A percentile compares a stretch with the other conserved stretches of the same genome.
phyloP scores from a whole-genome alignment of 2,329 filamentous ascomycete genomes.

The Colletotrichum theobromicola region DNA sequence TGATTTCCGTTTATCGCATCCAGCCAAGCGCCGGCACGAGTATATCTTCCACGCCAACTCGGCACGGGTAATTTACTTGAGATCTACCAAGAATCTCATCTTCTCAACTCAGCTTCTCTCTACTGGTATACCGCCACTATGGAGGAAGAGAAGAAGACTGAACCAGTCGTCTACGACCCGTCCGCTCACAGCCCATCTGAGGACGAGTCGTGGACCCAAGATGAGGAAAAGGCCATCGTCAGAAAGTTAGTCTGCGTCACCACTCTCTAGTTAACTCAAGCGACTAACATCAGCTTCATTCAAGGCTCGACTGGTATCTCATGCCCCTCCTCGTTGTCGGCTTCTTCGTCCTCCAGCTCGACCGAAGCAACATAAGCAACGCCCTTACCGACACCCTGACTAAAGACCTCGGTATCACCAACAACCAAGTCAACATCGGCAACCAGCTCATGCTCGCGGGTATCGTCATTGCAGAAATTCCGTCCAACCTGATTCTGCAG shows the following conservation, averaged over 20 bases:
- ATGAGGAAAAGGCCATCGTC: background rate
- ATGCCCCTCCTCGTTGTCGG: conserved; percentile 34
- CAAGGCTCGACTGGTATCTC: conserved; percentile 28
- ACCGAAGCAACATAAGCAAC: conserved; percentile 49
- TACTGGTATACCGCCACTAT: fast-evolving
- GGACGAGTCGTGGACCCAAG: background rate
- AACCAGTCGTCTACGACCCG: background rate
- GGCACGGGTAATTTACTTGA: background rate
- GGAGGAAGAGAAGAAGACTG: background rate
- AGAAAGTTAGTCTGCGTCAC: background rate
- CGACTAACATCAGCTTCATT: background rate
- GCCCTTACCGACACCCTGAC: conserved; percentile 57
- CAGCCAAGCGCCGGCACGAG: background rate
- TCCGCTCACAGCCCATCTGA: background rate
- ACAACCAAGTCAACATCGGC: conserved; percentile 56
- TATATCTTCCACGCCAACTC: background rate
- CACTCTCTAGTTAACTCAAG: background rate
- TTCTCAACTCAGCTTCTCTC: background rate
- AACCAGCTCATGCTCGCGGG: conserved; percentile 55
- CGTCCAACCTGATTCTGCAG: conserved; percentile 40
- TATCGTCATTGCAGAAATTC: conserved; percentile 49
- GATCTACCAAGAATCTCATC: background rate
- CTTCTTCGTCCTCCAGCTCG: conserved; percentile 38
- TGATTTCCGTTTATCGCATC: background rate
- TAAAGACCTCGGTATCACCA: conserved; percentile 51